A percentile compares a stretch with the other conserved stretches of the same genome.
Evolutionary conservation across 306 rosid species (phyloP).

Genomic region (Oemleria cerasiformis): DNA sequence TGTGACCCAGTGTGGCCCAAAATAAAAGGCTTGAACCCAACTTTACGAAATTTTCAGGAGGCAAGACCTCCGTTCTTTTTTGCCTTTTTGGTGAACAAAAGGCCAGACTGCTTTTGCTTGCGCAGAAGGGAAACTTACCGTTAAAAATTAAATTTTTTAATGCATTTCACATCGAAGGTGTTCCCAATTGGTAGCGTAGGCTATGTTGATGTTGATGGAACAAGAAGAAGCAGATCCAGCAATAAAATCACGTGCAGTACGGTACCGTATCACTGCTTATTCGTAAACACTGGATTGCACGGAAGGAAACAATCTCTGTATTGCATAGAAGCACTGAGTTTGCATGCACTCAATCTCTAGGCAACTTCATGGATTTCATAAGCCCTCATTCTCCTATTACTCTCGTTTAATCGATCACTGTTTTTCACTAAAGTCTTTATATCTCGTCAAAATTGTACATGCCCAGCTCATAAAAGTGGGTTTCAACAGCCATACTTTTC

Average conservation of each 20-base stretch:
- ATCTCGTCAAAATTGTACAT: slow-evolving; percentile 43
- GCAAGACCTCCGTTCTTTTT: too few relatives aligned
- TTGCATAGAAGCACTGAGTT: background rate
- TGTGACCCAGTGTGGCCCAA: too few relatives aligned
- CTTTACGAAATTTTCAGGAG: too few relatives aligned
- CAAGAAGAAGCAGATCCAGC: slow-evolving; percentile 2
- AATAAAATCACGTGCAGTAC: background rate
- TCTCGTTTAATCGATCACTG: slow-evolving; percentile 47
- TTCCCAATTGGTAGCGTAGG: background rate
- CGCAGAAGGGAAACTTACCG: background rate
- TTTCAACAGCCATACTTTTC: slow-evolving; percentile 53
- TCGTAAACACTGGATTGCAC: background rate
- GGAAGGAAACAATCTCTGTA: background rate
- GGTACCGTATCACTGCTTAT: slow-evolving; percentile 10
- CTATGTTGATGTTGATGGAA: background rate
- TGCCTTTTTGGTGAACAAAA: too few relatives aligned
- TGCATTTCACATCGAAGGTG: background rate
- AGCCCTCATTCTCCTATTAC: slow-evolving; percentile 42
- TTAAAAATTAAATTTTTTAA: background rate
- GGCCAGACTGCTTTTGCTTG: background rate
- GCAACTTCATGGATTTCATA: slow-evolving; percentile 35
- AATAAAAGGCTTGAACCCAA: too few relatives aligned
- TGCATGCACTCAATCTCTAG: slow-evolving; percentile 64
- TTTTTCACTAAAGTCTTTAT: slow-evolving; percentile 36
- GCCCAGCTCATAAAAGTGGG: slow-evolving; percentile 70